Evolutionary conservation across 2,329 filamentous ascomycete genomes (phyloP).

Genomic region (Arachnomyces sp.): DNA sequence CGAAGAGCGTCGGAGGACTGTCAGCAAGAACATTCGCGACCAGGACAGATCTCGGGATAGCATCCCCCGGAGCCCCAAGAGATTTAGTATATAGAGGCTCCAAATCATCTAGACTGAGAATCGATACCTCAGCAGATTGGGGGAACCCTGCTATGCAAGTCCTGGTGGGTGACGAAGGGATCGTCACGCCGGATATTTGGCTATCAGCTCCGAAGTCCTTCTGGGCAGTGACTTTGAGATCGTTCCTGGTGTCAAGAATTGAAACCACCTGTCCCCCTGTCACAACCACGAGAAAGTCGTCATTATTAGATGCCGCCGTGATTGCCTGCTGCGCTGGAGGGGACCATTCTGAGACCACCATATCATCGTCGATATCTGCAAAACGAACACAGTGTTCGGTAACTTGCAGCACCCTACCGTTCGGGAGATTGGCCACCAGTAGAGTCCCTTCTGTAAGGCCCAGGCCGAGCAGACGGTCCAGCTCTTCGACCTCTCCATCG

Average conservation of each 20-base stretch:
- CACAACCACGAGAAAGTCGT: constrained; percentile 62
- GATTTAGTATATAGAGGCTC: constrained; percentile 58
- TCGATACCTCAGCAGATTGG: constrained; percentile 68
- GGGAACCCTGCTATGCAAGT: constrained; percentile 82
- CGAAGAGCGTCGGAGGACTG: constrained; percentile 68
- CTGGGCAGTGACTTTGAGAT: constrained; percentile 50
- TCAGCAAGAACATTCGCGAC: constrained; percentile 65
- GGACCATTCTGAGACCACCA: constrained; percentile 40
- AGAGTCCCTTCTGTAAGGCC: constrained; percentile 64
- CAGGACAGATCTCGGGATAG: constrained; percentile 74
- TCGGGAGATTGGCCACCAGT: constrained; percentile 57
- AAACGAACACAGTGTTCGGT: constrained; percentile 59
- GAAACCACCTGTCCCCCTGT: constrained; percentile 66
- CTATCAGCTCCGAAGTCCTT: constrained; percentile 59
- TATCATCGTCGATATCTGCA: constrained; percentile 48
- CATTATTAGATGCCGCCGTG: constrained; percentile 70
- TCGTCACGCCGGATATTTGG: constrained; percentile 78
- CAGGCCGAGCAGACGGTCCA: constrained; percentile 68
- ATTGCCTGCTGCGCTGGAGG: constrained; percentile 50
- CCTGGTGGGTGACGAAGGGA: constrained; percentile 55
- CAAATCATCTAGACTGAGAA: constrained; percentile 63
- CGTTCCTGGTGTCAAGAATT: constrained; percentile 56
- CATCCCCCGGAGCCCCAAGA: constrained; percentile 59
- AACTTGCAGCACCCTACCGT: constrained; percentile 65
- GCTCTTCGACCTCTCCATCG: constrained; percentile 75